Percentiles rank a stretch among this genome's conserved stretches.
Conservation (phyloP, 495 filamentous ascomycete species). For the Pyrenula aspistea region DNA sequence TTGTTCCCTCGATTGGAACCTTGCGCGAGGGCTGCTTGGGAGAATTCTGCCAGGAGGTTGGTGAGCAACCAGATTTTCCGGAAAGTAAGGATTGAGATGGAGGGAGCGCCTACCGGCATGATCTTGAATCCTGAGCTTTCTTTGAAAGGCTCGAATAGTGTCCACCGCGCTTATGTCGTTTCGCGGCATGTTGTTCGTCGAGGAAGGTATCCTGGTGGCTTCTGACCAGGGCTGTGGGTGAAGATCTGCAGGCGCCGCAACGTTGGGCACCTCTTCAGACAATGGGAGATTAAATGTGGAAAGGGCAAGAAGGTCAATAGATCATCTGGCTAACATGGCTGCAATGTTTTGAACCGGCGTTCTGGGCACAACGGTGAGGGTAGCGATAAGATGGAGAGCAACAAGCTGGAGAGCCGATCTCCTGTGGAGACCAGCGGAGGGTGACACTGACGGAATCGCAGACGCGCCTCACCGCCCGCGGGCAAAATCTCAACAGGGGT, state of each 20-base stretch:
- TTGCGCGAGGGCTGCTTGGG: slow-evolving; percentile 53
- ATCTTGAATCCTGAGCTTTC: background rate
- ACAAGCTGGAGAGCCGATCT: too few species aligned
- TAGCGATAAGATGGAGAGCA: background rate
- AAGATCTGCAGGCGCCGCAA: background rate
- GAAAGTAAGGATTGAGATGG: background rate
- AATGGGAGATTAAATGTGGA: too few species aligned
- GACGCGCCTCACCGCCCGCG: background rate
- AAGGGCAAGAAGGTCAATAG: too few species aligned
- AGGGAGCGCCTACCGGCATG: background rate
- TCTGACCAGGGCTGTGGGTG: background rate
- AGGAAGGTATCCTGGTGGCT: background rate
- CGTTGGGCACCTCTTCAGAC: background rate
- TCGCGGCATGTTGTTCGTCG: background rate
- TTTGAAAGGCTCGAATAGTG: background rate
- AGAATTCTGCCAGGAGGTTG: background rate
- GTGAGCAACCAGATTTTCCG: too few species aligned
- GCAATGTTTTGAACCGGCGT: background rate
- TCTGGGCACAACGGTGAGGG: too few species aligned
- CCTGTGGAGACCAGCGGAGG: background rate
- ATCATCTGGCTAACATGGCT: background rate
- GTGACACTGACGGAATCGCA: background rate
- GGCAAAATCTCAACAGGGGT: background rate
- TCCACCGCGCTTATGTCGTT: background rate
- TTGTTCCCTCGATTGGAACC: slow-evolving; percentile 88